phyloP scores from a whole-genome alignment of 208 protist genomes.

The Naegleria lovaniensis region DNA sequence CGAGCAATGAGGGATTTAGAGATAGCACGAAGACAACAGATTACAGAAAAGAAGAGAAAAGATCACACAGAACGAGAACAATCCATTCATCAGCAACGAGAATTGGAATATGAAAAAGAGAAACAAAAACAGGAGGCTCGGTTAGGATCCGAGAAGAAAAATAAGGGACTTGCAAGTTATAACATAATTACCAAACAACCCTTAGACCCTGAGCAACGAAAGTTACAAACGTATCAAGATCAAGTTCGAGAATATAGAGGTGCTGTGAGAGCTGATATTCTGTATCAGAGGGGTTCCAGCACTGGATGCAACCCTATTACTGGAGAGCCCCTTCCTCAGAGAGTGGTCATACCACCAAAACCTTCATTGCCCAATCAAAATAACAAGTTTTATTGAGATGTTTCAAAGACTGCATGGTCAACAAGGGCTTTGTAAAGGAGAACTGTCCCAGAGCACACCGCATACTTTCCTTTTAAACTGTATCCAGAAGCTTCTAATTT shows the following conservation, averaged over 20 bases:
- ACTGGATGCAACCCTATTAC: neutral
- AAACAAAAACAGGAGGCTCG: neutral
- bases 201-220: neutral
- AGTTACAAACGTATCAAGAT: neutral
- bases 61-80: neutral
- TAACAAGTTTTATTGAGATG: neutral
- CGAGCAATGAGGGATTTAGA: neutral
- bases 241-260: neutral
- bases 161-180: neutral
- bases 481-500: too few relatives aligned
- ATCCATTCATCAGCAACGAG: neutral
- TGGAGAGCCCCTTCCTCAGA: neutral
- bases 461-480: too few relatives aligned
- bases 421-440: too few relatives aligned
- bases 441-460: too few relatives aligned
- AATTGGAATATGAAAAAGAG: neutral
- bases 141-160: neutral
- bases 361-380: neutral
- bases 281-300: neutral
- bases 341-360: neutral
- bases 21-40: neutral
- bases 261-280: neutral
- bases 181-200: neutral
- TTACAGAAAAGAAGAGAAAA: neutral
- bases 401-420: too few relatives aligned